phyloP scores from a whole-genome alignment of 805 yeast genomes.

The Pichia scutulata region DNA sequence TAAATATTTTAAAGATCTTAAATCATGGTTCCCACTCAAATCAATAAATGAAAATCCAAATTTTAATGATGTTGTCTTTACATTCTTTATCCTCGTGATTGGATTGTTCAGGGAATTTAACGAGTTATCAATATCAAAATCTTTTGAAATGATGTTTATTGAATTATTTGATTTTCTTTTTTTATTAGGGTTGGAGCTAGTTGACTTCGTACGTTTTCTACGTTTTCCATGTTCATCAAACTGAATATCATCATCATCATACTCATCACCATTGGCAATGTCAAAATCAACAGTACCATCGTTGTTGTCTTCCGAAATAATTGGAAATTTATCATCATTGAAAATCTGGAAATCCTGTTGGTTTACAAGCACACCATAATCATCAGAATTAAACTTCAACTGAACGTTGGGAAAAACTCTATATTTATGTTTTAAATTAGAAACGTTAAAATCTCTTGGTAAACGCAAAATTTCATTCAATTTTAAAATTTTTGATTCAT shows the following conservation, averaged over 20 bases:
- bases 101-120: slow-evolving; percentile 23
- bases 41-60: slow-evolving; percentile 69
- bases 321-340: slow-evolving; percentile 35
- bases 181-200: neutral
- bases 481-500: slow-evolving; percentile 16
- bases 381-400: slow-evolving; percentile 60
- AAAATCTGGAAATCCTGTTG: slow-evolving; percentile 52
- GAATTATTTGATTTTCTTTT: neutral
- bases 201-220: slow-evolving; percentile 15
- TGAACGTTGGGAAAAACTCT: slow-evolving; percentile 73
- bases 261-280: slow-evolving; percentile 14
- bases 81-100: slow-evolving; percentile 9
- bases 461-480: slow-evolving; percentile 33
- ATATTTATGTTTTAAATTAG: slow-evolving; percentile 40
- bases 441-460: slow-evolving; percentile 51
- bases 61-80: slow-evolving; percentile 30
- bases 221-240: slow-evolving; percentile 17
- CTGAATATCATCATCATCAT: slow-evolving; percentile 16
- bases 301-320: slow-evolving; percentile 15
- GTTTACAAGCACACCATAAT: slow-evolving; percentile 77
- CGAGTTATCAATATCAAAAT: slow-evolving; percentile 12
- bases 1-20: slow-evolving; percentile 71
- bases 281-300: neutral
- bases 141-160: neutral
- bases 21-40: slow-evolving; percentile 75